phyloP scores from a whole-genome alignment of 2,329 filamentous ascomycete genomes.

The Botrytis fragariae region DNA sequence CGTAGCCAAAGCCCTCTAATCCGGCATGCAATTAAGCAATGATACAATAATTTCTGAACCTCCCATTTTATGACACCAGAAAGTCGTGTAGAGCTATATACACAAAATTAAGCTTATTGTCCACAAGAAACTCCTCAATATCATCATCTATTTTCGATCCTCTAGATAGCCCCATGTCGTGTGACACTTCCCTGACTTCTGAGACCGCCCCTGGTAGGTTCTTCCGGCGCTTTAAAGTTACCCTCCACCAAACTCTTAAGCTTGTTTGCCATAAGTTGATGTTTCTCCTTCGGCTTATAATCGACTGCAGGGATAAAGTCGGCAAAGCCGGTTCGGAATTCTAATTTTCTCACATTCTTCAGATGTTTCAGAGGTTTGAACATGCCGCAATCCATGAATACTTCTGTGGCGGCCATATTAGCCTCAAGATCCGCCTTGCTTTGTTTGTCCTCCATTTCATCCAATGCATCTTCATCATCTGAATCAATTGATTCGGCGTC shows the following conservation, averaged over 20 bases:
- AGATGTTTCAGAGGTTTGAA: slow-evolving; percentile 20
- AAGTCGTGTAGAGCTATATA: background rate
- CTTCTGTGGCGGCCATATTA: slow-evolving; percentile 23
- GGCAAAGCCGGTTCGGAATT: slow-evolving; percentile 20
- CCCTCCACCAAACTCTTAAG: slow-evolving; percentile 24
- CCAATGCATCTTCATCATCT: slow-evolving; percentile 15
- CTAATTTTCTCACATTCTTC: slow-evolving; percentile 22
- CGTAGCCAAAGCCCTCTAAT: background rate
- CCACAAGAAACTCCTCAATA: no score
- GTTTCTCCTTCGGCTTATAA: slow-evolving; percentile 21
- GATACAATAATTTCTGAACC: background rate
- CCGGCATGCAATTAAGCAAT: background rate
- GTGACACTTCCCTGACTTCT: background rate
- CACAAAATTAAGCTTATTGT: background rate
- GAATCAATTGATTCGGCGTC: slow-evolving; percentile 14
- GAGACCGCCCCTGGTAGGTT: background rate
- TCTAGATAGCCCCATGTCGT: background rate
- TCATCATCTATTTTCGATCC: no score
- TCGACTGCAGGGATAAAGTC: background rate
- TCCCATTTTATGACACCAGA: background rate
- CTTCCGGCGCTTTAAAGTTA: slow-evolving; percentile 19
- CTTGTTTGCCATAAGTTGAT: slow-evolving; percentile 20
- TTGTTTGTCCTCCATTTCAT: slow-evolving; percentile 18
- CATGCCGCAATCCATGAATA: slow-evolving; percentile 25
- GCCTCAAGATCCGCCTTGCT: slow-evolving; percentile 18